These are phyloP conservation scores for Apiotrichum siamense DNA, from an alignment of 1,284 basidiomycete species.

Conservation along the genomic window DNA sequence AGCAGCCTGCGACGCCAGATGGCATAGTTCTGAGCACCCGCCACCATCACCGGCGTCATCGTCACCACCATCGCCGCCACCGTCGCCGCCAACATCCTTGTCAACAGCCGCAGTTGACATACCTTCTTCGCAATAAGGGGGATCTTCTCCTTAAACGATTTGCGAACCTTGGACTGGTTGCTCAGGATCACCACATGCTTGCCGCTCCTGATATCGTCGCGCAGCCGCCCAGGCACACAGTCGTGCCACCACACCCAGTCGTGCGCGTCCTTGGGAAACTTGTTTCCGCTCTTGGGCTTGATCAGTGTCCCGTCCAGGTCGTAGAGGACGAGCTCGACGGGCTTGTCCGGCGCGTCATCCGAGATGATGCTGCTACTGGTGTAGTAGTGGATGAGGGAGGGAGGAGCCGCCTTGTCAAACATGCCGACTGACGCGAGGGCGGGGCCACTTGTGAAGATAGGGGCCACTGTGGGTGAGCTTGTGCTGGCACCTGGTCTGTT, in stretches of 20 bases:
- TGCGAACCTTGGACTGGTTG: slow-evolving; percentile 55
- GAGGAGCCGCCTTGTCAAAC: slow-evolving; percentile 22
- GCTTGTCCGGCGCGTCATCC: slow-evolving; percentile 6
- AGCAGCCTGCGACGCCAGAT: no score
- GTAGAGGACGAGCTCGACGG: slow-evolving; percentile 64
- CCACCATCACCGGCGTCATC: neutral
- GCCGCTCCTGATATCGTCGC: slow-evolving; percentile 59
- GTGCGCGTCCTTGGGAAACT: slow-evolving; percentile 49
- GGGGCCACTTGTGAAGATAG: slow-evolving; percentile 5
- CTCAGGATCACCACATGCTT: slow-evolving; percentile 71
- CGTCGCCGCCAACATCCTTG: no score
- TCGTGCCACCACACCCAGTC: slow-evolving; percentile 75
- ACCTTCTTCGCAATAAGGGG: slow-evolving; percentile 63
- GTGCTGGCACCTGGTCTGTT: neutral
- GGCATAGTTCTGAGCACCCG: no score
- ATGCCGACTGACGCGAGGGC: neutral
- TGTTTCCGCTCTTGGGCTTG: slow-evolving; percentile 54
- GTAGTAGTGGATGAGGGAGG: slow-evolving; percentile 36
- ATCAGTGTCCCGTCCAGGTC: slow-evolving; percentile 87
- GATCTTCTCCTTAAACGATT: slow-evolving; percentile 68
- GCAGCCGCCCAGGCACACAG: slow-evolving; percentile 60
- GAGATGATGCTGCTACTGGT: slow-evolving; percentile 41
- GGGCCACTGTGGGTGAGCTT: slow-evolving; percentile 1
- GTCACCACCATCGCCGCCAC: no score
- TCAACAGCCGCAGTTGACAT: slow-evolving; percentile 38